A percentile compares a stretch with the other conserved stretches of the same genome.
Evolutionary conservation across 257 asterid species (phyloP).

Genomic region (Catharanthus roseus): DNA sequence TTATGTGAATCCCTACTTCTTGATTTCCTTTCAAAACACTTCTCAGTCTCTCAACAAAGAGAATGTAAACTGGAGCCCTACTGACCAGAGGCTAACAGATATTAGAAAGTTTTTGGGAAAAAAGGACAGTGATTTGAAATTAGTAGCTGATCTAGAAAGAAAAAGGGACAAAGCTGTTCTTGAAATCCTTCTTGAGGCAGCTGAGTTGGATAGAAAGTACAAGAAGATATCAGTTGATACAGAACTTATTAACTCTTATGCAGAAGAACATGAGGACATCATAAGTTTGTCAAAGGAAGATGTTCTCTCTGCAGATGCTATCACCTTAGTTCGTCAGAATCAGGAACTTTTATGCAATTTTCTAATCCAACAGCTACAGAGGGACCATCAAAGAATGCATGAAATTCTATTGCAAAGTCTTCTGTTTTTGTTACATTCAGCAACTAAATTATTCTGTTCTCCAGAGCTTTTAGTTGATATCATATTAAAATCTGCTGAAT

Average conservation of each 20-base stretch:
- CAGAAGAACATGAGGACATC: slow-evolving; percentile 51
- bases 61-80: slow-evolving; percentile 25
- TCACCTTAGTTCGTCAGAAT: slow-evolving; percentile 85
- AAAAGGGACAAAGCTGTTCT: slow-evolving; percentile 90
- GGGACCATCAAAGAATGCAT: slow-evolving; percentile 59
- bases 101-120: slow-evolving; percentile 35
- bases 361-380: slow-evolving; percentile 53
- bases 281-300: slow-evolving; percentile 48
- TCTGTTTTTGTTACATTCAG: slow-evolving; percentile 82
- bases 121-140: slow-evolving; percentile 51
- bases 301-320: slow-evolving; percentile 72
- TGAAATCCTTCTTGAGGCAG: slow-evolving; percentile 88
- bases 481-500: slow-evolving; percentile 65
- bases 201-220: slow-evolving; percentile 64
- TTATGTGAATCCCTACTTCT: slow-evolving; percentile 76
- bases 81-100: slow-evolving; percentile 42
- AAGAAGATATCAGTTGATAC: slow-evolving; percentile 31
- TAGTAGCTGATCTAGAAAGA: slow-evolving; percentile 75
- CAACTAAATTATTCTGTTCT: slow-evolving; percentile 66
- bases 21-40: slow-evolving; percentile 47
- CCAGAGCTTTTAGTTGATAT: slow-evolving; percentile 78
- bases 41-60: slow-evolving; percentile 33
- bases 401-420: slow-evolving; percentile 91
- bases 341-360: slow-evolving; percentile 73
- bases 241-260: slow-evolving; percentile 31